A percentile compares a stretch with the other conserved stretches of the same genome.
Conservation (phyloP, 345 rosid genomes). For the Angophora floribunda region DNA sequence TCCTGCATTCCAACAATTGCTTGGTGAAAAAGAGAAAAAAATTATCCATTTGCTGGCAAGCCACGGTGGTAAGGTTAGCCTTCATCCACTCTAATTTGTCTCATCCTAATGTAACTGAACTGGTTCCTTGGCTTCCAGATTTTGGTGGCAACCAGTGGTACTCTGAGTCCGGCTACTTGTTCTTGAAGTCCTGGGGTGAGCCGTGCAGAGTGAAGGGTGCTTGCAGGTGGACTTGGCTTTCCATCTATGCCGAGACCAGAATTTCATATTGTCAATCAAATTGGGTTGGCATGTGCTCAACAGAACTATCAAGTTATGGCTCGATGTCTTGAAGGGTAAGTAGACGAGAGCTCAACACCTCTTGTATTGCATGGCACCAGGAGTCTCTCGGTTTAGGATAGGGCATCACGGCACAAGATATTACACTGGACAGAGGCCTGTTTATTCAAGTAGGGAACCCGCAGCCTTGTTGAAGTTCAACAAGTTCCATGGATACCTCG, state of each 20-base stretch:
- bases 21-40: background rate
- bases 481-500: background rate
- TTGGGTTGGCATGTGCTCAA: background rate
- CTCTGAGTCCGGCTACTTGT: background rate
- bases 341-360: background rate
- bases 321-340: background rate
- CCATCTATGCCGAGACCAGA: background rate
- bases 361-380: background rate
- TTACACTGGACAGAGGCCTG: background rate
- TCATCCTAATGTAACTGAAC: background rate
- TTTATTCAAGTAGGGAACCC: background rate
- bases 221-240: background rate
- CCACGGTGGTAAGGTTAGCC: background rate
- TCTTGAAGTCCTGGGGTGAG: background rate
- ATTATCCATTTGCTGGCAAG: background rate
- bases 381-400: background rate
- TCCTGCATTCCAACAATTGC: background rate
- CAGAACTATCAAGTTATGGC: background rate
- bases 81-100: background rate
- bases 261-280: background rate
- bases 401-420: background rate
- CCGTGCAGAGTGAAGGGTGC: background rate
- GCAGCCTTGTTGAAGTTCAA: background rate
- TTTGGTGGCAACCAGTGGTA: background rate
- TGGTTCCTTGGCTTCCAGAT: background rate